Conservation (phyloP, 1,284 basidiomycete genomes). For the Cystobasidium pallidum region DNA sequence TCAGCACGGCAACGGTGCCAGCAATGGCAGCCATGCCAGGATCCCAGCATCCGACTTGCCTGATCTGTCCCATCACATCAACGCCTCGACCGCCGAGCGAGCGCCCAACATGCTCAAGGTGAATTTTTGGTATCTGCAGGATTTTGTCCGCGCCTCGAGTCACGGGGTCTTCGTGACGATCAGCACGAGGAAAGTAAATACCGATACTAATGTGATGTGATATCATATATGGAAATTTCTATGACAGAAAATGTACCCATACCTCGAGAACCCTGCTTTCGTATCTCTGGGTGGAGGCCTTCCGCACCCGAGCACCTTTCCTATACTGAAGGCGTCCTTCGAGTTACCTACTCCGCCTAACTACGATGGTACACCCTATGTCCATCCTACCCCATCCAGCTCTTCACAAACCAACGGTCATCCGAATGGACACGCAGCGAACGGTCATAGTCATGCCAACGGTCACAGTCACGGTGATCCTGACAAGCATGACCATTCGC, state of each 20-base stretch:
- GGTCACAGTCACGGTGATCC: not conserved
- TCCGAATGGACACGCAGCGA: slow-evolving; percentile 4
- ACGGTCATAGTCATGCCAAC: slow-evolving; percentile 11
- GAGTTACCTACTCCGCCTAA: slow-evolving; percentile 41
- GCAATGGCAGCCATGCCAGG: slow-evolving; percentile 21
- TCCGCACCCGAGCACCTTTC: slow-evolving; percentile 30
- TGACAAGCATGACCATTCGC: slow-evolving; percentile 16
- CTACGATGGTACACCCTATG: slow-evolving; percentile 38
- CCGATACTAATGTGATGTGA: too few relatives aligned
- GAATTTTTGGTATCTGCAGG: not conserved
- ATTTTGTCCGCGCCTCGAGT: slow-evolving; percentile 13
- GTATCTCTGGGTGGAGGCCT: slow-evolving; percentile 27
- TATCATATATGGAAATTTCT: not conserved
- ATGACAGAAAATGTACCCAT: slow-evolving; percentile 39
- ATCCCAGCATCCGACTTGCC: slow-evolving; percentile 18
- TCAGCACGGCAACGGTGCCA: slow-evolving; percentile 10
- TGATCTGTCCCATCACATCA: slow-evolving; percentile 66
- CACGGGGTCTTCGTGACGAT: slow-evolving; percentile 7
- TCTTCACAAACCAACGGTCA: slow-evolving; percentile 4
- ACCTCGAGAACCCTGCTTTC: slow-evolving; percentile 25
- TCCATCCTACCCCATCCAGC: not conserved
- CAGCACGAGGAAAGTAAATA: too few relatives aligned
- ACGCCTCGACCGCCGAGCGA: slow-evolving; percentile 63
- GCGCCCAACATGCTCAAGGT: slow-evolving; percentile 67
- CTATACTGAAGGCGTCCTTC: slow-evolving; percentile 31